Evolutionary conservation across 78 protist genomes (phyloP).

Genomic region (Dictyostelium citrinum): DNA sequence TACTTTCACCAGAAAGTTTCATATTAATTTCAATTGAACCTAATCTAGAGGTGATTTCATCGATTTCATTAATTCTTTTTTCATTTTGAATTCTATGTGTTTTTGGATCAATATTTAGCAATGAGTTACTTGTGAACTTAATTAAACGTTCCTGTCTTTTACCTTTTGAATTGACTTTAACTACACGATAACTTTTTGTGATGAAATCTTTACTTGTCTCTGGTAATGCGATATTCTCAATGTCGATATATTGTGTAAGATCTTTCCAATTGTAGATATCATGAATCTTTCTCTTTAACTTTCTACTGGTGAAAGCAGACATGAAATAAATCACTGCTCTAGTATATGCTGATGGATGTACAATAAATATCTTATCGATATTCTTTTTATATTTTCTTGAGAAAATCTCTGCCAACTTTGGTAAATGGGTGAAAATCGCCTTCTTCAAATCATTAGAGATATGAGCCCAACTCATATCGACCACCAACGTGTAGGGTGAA

Average conservation of each 20-base stretch:
- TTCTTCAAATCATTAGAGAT: slow-evolving; percentile 35
- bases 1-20: background rate
- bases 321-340: slow-evolving; percentile 58
- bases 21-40: slow-evolving; percentile 55
- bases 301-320: slow-evolving; percentile 60
- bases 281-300: slow-evolving; percentile 60
- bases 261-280: slow-evolving; percentile 82
- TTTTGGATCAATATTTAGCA: slow-evolving; percentile 81
- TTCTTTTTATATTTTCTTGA: slow-evolving; percentile 79
- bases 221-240: slow-evolving; percentile 73
- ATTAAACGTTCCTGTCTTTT: slow-evolving; percentile 79
- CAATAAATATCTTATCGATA: slow-evolving; percentile 60
- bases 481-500: slow-evolving; percentile 42
- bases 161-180: slow-evolving; percentile 80
- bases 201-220: slow-evolving; percentile 72
- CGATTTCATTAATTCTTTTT: slow-evolving; percentile 66
- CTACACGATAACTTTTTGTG: slow-evolving; percentile 75
- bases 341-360: slow-evolving; percentile 79
- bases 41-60: slow-evolving; percentile 21
- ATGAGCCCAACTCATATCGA: slow-evolving; percentile 82
- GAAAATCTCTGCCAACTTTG: slow-evolving; percentile 49
- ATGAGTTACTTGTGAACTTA: slow-evolving; percentile 74
- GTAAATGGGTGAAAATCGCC: slow-evolving; percentile 61
- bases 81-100: slow-evolving; percentile 73
- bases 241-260: slow-evolving; percentile 31